phyloP scores from a whole-genome alignment of 2,329 filamentous ascomycete genomes.

The Fusarium sp. region DNA sequence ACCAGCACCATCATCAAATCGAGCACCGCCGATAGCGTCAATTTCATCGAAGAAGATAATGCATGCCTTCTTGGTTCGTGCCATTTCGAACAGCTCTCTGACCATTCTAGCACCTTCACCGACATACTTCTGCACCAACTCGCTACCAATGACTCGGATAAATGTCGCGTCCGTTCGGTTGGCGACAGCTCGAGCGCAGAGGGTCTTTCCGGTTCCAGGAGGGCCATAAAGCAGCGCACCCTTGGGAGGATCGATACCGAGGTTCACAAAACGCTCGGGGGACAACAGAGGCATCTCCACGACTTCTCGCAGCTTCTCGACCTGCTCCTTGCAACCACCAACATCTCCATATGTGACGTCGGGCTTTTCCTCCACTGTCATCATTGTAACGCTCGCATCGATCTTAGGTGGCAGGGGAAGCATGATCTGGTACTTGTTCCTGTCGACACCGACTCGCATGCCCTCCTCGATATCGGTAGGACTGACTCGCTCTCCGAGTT shows the following conservation, averaged over 20 bases:
- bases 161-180: slow-evolving; percentile 99
- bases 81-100: slow-evolving; percentile 98
- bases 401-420: slow-evolving; percentile 97
- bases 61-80: slow-evolving; percentile 98
- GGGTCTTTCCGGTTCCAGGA: slow-evolving; percentile 98
- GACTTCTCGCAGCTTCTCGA: slow-evolving; percentile 98
- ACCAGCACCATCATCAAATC: slow-evolving; percentile 95
- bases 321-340: slow-evolving; percentile 98
- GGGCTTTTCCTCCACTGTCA: slow-evolving; percentile 99
- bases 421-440: slow-evolving; percentile 99
- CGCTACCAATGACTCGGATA: slow-evolving; percentile 97
- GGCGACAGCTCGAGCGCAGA: slow-evolving; percentile 95
- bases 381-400: slow-evolving; percentile 99
- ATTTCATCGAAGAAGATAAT: slow-evolving; percentile 99
- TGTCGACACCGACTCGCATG: slow-evolving; percentile 97
- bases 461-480: slow-evolving; percentile 99
- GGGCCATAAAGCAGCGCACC: slow-evolving; percentile 96
- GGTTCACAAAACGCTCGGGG: slow-evolving; percentile 95
- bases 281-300: slow-evolving; percentile 98
- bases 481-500: slow-evolving; percentile 94
- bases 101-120: slow-evolving; percentile 99
- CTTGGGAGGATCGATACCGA: slow-evolving; percentile 99
- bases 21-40: slow-evolving; percentile 93
- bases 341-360: slow-evolving; percentile 99
- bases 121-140: slow-evolving; percentile 98